These are phyloP conservation scores for Hypoxylon sp. DNA, from an alignment of 2,329 filamentous ascomycete genomes.

Conservation along the genomic window DNA sequence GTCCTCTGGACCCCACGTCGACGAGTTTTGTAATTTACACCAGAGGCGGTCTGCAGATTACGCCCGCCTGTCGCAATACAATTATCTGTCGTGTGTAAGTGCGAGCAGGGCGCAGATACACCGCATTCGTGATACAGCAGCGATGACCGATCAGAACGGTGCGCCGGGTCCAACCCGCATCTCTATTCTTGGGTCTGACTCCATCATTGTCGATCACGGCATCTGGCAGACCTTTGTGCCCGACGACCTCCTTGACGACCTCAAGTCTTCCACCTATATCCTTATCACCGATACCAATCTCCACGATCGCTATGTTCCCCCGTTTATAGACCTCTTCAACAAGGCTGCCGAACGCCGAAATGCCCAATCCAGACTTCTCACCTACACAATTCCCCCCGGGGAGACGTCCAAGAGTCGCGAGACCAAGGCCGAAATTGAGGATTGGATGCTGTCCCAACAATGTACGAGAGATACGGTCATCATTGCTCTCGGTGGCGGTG, in stretches of 20 bases:
- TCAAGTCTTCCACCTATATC: conserved; percentile 90
- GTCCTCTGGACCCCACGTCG: neutral
- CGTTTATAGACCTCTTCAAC: conserved; percentile 77
- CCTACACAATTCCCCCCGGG: conserved; percentile 88
- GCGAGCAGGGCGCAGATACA: conserved; percentile 5
- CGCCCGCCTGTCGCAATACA: neutral
- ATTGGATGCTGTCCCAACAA: conserved; percentile 93
- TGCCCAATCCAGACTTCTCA: conserved; percentile 76
- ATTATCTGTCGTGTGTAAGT: neutral
- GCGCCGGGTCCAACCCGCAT: conserved; percentile 67
- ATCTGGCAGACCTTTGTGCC: conserved; percentile 88
- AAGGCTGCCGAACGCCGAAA: conserved; percentile 55
- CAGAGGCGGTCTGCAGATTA: neutral
- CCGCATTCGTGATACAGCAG: conserved; percentile 1
- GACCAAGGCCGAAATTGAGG: conserved; percentile 95
- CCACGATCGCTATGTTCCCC: conserved; percentile 80
- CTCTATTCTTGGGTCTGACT: conserved; percentile 86
- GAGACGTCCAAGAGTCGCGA: conserved; percentile 93
- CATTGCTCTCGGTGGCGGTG: conserved; percentile 92
- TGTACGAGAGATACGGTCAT: conserved; percentile 96
- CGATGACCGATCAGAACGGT: conserved; percentile 39
- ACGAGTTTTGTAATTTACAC: neutral
- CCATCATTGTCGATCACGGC: conserved; percentile 91
- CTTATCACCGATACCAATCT: conserved; percentile 98
- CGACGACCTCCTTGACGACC: conserved; percentile 80